Evolutionary conservation across 768 basidiomycete species (phyloP), one percentile per base, ranked within the genome.

Genomic region (Lactifluus volemus): DNA sequence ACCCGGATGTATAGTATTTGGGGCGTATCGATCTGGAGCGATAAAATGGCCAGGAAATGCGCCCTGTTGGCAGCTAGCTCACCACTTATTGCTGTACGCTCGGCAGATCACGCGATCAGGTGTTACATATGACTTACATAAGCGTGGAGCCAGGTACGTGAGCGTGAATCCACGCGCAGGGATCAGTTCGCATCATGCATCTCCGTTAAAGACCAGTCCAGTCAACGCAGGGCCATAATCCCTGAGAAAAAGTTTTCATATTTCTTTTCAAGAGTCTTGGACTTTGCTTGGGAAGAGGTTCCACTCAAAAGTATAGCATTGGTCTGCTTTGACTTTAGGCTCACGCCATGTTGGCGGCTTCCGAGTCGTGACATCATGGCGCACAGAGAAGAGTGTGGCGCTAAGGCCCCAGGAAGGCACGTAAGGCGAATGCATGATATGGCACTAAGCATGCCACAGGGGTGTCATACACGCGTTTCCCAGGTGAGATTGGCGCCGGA

Each of bases 331-430:
- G 61, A 15, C 47, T 58, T 62, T 49, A 49, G 47, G 39, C 30
- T 53, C 51, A 53, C 52, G 49, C 60, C 54, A 12, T 53, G 7
- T 47, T 30, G 15, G 44, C 21, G 56, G 56, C n/a, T 32, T 29
- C n/a, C n/a, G n/a, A n/a, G n/a, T n/a, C 5, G 15, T 61, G 60
- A 61, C 60, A 57, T 61, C 60, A 61, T 53, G 54, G 17, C 17
- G 1, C 29, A 30, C 8, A 25, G 4, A 41, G 39, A 17, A 42
- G 41, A 14, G 15, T 29, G 4, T 25, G 11, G 55, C 60, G 60
- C 50, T 45, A 32, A 61, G 32, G 2, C 14, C 15, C 38, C 8
- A 0, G 25, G 19, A 39, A 30, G 29, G 30, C 14, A 34, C 54
- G 30, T 8, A 4, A 49, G 11, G 17, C 49, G 29, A 15, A 42